Percentiles rank a stretch among this genome's conserved stretches.
Conservation (phyloP, 257 asterid genomes). For the Verbena officinalis region DNA sequence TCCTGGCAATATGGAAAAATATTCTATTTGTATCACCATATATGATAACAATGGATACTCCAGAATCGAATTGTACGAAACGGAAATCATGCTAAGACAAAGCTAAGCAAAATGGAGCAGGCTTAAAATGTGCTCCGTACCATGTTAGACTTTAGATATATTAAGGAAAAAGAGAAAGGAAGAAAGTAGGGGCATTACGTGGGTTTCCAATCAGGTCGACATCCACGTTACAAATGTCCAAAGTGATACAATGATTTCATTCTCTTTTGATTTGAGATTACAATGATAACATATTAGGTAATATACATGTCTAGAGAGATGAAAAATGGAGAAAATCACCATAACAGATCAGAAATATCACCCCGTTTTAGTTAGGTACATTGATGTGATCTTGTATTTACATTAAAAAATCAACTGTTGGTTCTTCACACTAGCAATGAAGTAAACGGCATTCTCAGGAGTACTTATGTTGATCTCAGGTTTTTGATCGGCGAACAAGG, state of each 20-base stretch:
- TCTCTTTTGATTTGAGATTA: no score
- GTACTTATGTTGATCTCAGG: constrained; percentile 49
- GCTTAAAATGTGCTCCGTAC: not conserved
- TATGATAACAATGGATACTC: not conserved
- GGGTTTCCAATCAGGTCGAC: not conserved
- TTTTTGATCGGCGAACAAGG: constrained; percentile 84
- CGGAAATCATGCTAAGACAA: not conserved
- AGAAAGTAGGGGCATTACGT: not conserved
- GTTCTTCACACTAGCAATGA: constrained; percentile 18
- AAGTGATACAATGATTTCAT: no score
- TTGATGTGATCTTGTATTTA: not conserved
- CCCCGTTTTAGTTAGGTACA: no score
- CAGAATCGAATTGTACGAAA: not conserved
- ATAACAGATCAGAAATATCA: no score
- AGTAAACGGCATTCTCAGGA: constrained; percentile 8
- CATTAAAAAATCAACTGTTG: not conserved
- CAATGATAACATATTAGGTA: no score
- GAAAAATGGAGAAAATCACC: no score
- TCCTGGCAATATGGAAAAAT: not conserved
- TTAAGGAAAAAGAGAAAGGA: not conserved
- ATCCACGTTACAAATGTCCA: not conserved
- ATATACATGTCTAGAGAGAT: no score
- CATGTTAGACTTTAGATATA: not conserved
- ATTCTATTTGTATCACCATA: not conserved
- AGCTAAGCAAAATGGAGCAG: constrained; percentile 1